Percentiles rank a stretch among this genome's conserved stretches.
Conservation (phyloP, 2,329 filamentous ascomycete genomes). For the Hypoxylon sp. region DNA sequence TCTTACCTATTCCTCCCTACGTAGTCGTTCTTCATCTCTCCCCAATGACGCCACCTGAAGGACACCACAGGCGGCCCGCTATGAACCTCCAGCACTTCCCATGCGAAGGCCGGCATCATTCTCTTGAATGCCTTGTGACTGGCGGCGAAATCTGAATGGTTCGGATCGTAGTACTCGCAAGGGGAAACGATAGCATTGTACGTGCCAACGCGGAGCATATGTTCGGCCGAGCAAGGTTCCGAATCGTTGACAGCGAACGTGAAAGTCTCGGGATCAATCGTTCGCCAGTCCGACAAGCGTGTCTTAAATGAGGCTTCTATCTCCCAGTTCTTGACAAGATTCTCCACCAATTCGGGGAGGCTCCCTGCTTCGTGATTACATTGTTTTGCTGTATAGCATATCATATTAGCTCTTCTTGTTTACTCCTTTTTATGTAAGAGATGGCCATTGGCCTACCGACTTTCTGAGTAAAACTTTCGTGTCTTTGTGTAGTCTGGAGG, state of each 20-base stretch:
- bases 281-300: slow-evolving; percentile 12
- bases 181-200: slow-evolving; percentile 13
- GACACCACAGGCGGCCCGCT: slow-evolving; percentile 9
- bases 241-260: slow-evolving; percentile 12
- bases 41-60: slow-evolving; percentile 15
- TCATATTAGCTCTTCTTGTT: not conserved
- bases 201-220: slow-evolving; percentile 15
- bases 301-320: slow-evolving; percentile 19
- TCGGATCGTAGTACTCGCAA: slow-evolving; percentile 14
- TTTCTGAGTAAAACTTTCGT: slow-evolving; percentile 11
- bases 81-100: slow-evolving; percentile 13
- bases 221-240: slow-evolving; percentile 15
- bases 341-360: slow-evolving; percentile 19
- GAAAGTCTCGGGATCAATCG: slow-evolving; percentile 11
- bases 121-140: slow-evolving; percentile 17
- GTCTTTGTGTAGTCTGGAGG: slow-evolving; percentile 13
- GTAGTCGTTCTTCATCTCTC: slow-evolving; percentile 21
- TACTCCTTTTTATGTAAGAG: no score
- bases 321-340: slow-evolving; percentile 20
- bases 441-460: not conserved
- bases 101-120: slow-evolving; percentile 17
- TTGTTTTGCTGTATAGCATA: not conserved
- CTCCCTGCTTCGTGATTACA: slow-evolving; percentile 12
- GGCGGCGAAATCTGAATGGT: slow-evolving; percentile 3
- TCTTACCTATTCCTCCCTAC: slow-evolving; percentile 4